Base-by-base conservation (phyloP, 768 basidiomycete species). In the Suillus alpinus region DNA sequence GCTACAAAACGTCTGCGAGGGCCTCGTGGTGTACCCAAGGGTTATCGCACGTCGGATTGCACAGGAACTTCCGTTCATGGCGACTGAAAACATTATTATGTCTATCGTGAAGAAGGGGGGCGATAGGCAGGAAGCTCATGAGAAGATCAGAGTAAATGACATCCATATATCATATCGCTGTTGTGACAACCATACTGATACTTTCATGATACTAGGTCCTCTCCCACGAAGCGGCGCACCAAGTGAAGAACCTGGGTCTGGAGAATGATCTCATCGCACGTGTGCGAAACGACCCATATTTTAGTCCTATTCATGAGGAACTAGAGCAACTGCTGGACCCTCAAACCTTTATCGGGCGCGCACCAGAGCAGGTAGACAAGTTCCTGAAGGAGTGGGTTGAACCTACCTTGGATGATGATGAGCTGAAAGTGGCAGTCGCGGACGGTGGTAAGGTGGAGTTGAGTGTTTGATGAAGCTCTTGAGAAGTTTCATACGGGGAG, bases 71-170 rank as follows among this genome's bases (percentile, higher is more conserved):
- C 97, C 97, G 1, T 98, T 98, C 83, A 98, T 99, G 97, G 95
- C 96, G 4, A 99, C 97, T 2, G 97, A 99, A 76, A 99, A 99
- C 74, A 84, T 99, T 76, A 98, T 98, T 77, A 98, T 99, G 97
- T 94, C 94, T 1, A 86, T 99, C 46, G 97, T 98, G 63, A 97
- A 92, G 76, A 86, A 85, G 53, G 94, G 94, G 23, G 96, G 95
- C 1, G 95, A 98, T 75, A 84, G 97, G 37, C 97, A 98, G 72
- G 94, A 94, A 75, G 94, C 94, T 8, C 97, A 98, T 72, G 97
- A 98, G 77, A 91, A 92, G 77, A 94, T 98, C 70, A 80, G 96
- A 61, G 91, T 91, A 63, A 62, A 80, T 76, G 26, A 61, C 47
- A 37, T 56, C 14, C 53, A 56, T 43, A 36, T 41, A 56, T 62